These are phyloP conservation scores for Starmerella lactis-condensi DNA, from an alignment of 805 yeast genomes.

Conservation along the genomic window DNA sequence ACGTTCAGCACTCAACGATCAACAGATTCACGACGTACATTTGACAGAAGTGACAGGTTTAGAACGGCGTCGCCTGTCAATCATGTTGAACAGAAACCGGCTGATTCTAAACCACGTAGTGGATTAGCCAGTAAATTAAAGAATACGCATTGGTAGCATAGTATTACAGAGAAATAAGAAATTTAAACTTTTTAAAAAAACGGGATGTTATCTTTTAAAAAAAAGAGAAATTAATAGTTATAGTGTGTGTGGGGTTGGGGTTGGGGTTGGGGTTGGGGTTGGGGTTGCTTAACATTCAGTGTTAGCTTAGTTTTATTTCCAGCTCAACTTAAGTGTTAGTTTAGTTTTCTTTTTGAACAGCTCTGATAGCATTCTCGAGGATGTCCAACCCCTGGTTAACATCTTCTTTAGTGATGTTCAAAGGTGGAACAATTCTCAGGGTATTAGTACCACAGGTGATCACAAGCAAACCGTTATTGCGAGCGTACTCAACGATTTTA, in stretches of 20 bases:
- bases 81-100: too few species aligned
- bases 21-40: too few species aligned
- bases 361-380: slow-evolving; percentile 35
- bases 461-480: slow-evolving; percentile 63
- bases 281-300: too few species aligned
- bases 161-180: too few species aligned
- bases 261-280: too few species aligned
- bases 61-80: too few species aligned
- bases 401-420: slow-evolving; percentile 55
- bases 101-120: slow-evolving; percentile 5
- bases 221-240: too few species aligned
- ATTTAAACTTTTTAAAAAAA: too few species aligned
- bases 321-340: slow-evolving; percentile 1
- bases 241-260: too few species aligned
- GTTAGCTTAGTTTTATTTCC: neutral
- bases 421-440: slow-evolving; percentile 78
- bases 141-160: slow-evolving; percentile 10
- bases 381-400: slow-evolving; percentile 55
- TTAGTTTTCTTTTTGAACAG: neutral
- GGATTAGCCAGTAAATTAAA: slow-evolving; percentile 12
- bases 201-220: too few species aligned
- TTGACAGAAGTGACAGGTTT: too few species aligned
- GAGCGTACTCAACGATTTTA: slow-evolving; percentile 44
- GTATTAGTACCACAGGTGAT: slow-evolving; percentile 89
- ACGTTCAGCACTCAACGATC: too few species aligned